These are phyloP conservation scores for Akanthomyces dipterigenus DNA, from an alignment of 2,329 filamentous ascomycete species.

Conservation along the genomic window DNA sequence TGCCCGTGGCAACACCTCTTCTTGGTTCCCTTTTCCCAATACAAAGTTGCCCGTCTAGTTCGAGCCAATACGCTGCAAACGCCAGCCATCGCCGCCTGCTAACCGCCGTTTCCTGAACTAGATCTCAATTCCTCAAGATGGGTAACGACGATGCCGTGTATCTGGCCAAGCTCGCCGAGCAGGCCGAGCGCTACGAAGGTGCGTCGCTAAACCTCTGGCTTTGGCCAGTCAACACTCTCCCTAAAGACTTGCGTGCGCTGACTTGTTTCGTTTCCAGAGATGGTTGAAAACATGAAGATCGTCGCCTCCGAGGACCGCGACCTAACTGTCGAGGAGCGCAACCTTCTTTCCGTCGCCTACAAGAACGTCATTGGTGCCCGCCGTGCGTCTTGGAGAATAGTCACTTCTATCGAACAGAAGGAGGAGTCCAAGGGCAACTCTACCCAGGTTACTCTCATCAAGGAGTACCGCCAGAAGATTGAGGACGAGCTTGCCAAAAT, in stretches of 20 bases:
- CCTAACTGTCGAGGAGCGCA: constrained; percentile 89
- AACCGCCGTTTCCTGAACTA: constrained; percentile 17
- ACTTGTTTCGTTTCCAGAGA: constrained; percentile 54
- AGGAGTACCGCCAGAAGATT: constrained; percentile 98
- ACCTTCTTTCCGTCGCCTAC: constrained; percentile 95
- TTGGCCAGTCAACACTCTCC: not conserved
- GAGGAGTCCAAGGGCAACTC: constrained; percentile 98
- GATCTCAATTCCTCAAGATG: constrained; percentile 59
- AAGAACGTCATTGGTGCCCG: constrained; percentile 98
- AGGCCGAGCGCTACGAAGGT: constrained; percentile 99
- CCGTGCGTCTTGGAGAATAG: constrained; percentile 96
- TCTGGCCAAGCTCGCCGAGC: constrained; percentile 99
- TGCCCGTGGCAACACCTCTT: constrained; percentile 14
- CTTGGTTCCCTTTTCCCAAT: not conserved
- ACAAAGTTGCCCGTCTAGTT: not conserved
- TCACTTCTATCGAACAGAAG: constrained; percentile 98
- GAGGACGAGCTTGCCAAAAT: constrained; percentile 95
- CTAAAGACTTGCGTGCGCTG: constrained; percentile 17
- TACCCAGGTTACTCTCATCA: constrained; percentile 82
- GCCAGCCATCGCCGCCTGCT: constrained; percentile 17
- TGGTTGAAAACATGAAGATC: constrained; percentile 99
- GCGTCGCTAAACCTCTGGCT: constrained; percentile 29
- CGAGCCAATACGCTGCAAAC: constrained; percentile 11
- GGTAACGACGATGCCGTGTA: constrained; percentile 99
- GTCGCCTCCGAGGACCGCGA: constrained; percentile 83